phyloP scores from a whole-genome alignment of 2,329 filamentous ascomycete genomes.

The Claviceps pusilla region DNA sequence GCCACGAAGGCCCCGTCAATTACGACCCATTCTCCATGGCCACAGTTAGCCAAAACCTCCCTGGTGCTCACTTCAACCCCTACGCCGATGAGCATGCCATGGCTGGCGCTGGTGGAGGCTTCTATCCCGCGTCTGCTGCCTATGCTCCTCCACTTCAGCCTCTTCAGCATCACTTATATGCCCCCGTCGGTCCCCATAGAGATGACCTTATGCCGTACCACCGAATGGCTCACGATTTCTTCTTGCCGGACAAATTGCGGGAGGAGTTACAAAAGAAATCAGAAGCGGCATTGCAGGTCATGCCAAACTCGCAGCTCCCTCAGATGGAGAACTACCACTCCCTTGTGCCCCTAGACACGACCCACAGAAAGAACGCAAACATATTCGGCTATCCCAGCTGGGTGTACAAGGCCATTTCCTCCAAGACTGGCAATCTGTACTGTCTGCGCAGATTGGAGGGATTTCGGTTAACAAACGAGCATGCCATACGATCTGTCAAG shows the following conservation, averaged over 20 bases:
- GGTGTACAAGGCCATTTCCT: conserved; percentile 87
- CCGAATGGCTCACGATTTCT: conserved; percentile 76
- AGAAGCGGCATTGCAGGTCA: conserved; percentile 69
- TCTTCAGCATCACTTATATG: conserved; percentile 84
- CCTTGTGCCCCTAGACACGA: conserved; percentile 74
- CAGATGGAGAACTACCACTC: conserved; percentile 82
- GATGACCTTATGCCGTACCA: conserved; percentile 77
- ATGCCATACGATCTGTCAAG: conserved; percentile 71
- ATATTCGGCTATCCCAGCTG: conserved; percentile 82
- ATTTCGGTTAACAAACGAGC: conserved; percentile 76
- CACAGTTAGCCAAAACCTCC: conserved; percentile 35
- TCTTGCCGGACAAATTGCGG: conserved; percentile 71
- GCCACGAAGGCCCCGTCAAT: conserved; percentile 26
- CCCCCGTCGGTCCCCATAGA: conserved; percentile 66
- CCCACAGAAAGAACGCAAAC: conserved; percentile 59
- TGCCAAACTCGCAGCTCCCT: conserved; percentile 63
- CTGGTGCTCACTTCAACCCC: conserved; percentile 48
- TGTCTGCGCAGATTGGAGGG: conserved; percentile 76
- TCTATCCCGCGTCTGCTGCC: conserved; percentile 45
- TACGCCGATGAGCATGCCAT: conserved; percentile 62
- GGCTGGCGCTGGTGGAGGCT: conserved; percentile 42
- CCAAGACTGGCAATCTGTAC: conserved; percentile 79
- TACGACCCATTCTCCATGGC: conserved; percentile 53
- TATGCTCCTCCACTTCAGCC: conserved; percentile 44
- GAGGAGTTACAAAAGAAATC: conserved; percentile 82